phyloP scores from a whole-genome alignment of 805 yeast species.

The Clavispora phyllophila region DNA sequence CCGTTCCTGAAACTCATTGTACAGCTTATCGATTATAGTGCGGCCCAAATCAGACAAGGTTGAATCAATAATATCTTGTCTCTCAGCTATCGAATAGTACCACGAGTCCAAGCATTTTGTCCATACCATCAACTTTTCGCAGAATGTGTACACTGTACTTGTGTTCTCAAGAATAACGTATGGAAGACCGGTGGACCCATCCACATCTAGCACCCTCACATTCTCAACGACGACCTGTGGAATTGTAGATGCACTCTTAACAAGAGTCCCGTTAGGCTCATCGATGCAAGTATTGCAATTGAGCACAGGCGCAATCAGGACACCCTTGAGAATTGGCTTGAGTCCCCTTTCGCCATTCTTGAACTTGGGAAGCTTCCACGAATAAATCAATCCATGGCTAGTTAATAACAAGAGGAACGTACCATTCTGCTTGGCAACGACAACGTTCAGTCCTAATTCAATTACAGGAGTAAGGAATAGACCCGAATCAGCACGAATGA shows the following conservation, averaged over 20 bases:
- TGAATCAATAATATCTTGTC: background rate
- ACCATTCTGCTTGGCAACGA: slow-evolving; percentile 30
- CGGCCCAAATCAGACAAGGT: background rate
- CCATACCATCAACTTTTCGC: slow-evolving; percentile 44
- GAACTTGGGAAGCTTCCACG: slow-evolving; percentile 41
- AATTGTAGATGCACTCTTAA: background rate
- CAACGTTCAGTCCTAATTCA: slow-evolving; percentile 47
- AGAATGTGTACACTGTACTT: slow-evolving; percentile 38
- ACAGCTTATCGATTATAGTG: slow-evolving; percentile 2
- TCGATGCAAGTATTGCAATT: slow-evolving; percentile 25
- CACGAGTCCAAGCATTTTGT: slow-evolving; percentile 42
- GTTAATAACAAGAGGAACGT: slow-evolving; percentile 42
- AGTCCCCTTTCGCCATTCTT: slow-evolving; percentile 12
- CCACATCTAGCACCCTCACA: slow-evolving; percentile 25
- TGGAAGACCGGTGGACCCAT: slow-evolving; percentile 36
- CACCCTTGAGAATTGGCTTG: slow-evolving; percentile 31
- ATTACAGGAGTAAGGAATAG: slow-evolving; percentile 41
- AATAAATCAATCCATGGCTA: slow-evolving; percentile 44
- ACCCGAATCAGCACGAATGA: slow-evolving; percentile 43
- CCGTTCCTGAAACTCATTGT: slow-evolving; percentile 3
- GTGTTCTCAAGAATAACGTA: slow-evolving; percentile 31
- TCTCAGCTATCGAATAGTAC: slow-evolving; percentile 21
- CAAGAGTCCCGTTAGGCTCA: slow-evolving; percentile 1
- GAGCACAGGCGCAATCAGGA: slow-evolving; percentile 51
- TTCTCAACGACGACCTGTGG: slow-evolving; percentile 6